phyloP scores from a whole-genome alignment of 2,329 filamentous ascomycete genomes.

The Microthyrium microscopicum region DNA sequence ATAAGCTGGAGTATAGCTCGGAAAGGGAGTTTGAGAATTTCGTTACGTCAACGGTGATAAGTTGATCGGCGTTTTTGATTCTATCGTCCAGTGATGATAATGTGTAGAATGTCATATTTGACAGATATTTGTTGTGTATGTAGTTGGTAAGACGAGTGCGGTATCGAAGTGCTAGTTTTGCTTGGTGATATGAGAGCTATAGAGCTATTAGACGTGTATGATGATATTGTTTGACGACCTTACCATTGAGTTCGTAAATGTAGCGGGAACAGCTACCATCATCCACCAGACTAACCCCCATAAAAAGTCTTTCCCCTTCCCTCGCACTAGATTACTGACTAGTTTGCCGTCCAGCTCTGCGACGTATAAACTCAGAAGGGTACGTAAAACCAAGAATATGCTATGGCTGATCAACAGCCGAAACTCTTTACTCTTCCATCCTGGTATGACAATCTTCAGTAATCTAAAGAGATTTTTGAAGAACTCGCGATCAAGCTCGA shows the following conservation, averaged over 20 bases:
- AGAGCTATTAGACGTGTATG: conserved; percentile 11
- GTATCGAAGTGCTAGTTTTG: conserved; percentile 82
- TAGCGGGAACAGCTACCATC: conserved; percentile 86
- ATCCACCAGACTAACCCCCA: conserved; percentile 94
- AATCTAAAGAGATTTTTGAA: conserved; percentile 62
- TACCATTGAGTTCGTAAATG: conserved; percentile 98
- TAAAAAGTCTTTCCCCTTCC: conserved; percentile 79
- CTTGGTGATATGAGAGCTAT: conserved; percentile 89
- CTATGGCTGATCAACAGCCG: conserved; percentile 77
- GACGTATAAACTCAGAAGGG: conserved; percentile 86
- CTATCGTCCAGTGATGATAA: conserved; percentile 89
- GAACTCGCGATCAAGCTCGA: conserved; percentile 83
- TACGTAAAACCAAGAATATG: conserved; percentile 79
- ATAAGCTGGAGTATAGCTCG: conserved; percentile 89
- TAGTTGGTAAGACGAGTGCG: conserved; percentile 82
- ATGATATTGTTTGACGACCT: conserved; percentile 15
- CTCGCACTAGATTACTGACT: conserved; percentile 82
- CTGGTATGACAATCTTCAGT: conserved; percentile 74
- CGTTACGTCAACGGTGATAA: conserved; percentile 91
- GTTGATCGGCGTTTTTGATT: conserved; percentile 95
- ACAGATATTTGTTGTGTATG: conserved; percentile 90
- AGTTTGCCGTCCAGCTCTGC: conserved; percentile 89
- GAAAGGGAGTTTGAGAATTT: conserved; percentile 92
- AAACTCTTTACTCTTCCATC: conserved; percentile 78
- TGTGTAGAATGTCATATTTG: conserved; percentile 95